Conservation (phyloP, 1,284 basidiomycete genomes). For the Marasmius oreades region DNA sequence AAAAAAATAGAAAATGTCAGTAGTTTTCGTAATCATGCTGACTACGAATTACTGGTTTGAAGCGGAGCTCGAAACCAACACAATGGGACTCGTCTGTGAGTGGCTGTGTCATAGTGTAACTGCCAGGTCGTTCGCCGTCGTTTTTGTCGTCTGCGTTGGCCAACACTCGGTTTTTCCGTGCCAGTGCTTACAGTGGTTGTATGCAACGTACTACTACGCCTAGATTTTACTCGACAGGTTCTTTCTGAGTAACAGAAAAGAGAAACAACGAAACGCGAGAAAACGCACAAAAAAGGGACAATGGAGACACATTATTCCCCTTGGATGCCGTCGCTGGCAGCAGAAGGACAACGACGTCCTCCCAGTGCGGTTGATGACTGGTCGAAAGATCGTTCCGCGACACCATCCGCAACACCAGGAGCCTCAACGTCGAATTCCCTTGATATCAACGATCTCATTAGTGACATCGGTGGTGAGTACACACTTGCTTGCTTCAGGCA, state of each 20-base stretch:
- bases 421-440: conserved; percentile 20
- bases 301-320: conserved; percentile 40
- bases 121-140: conserved; percentile 37
- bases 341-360: conserved; percentile 24
- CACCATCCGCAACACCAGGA: conserved; percentile 15
- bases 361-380: conserved; percentile 30
- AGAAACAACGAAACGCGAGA: conserved; percentile 35
- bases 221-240: conserved; percentile 49
- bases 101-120: conserved; percentile 14
- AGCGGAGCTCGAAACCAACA: neutral
- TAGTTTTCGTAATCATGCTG: neutral
- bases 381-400: conserved; percentile 33
- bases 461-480: conserved; percentile 36
- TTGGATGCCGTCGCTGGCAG: conserved; percentile 37
- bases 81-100: conserved; percentile 14
- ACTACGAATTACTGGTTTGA: neutral
- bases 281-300: conserved; percentile 26
- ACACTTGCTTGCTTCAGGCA: neutral
- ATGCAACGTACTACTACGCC: conserved; percentile 38
- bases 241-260: conserved; percentile 37
- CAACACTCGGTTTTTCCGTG: conserved; percentile 32
- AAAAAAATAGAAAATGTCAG: neutral
- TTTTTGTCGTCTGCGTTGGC: conserved; percentile 31
- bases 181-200: conserved; percentile 9
- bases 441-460: conserved; percentile 39